Conservation (phyloP, 1,139 yeast species). For the Protomyces arabidopsidicola region DNA sequence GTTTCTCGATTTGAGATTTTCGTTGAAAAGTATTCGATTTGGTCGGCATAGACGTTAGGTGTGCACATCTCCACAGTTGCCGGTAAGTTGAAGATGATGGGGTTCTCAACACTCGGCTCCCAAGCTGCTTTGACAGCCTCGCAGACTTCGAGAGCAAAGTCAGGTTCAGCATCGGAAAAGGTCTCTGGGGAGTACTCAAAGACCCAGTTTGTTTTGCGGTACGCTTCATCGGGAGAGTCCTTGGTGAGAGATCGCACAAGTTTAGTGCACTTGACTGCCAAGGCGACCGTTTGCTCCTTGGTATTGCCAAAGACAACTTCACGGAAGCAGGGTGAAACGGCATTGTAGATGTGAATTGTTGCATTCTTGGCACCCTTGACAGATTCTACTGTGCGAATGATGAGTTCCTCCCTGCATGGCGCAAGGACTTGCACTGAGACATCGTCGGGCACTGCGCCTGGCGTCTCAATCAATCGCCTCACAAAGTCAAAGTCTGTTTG, state of each 20-base stretch:
- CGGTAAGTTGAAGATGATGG: constrained; percentile 91
- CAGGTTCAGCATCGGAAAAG: constrained; percentile 82
- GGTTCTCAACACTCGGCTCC: constrained; percentile 77
- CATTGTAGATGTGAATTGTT: constrained; percentile 83
- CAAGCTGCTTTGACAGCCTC: constrained; percentile 94
- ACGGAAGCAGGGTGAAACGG: constrained; percentile 86
- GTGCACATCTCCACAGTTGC: constrained; percentile 97
- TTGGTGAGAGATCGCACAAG: constrained; percentile 79
- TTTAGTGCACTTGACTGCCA: constrained; percentile 78
- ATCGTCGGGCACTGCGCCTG: constrained; percentile 62
- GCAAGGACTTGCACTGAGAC: constrained; percentile 87
- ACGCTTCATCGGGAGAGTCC: constrained; percentile 63
- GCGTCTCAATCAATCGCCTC: constrained; percentile 81
- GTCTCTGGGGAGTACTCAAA: constrained; percentile 95
- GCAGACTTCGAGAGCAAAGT: constrained; percentile 76
- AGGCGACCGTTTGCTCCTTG: constrained; percentile 67
- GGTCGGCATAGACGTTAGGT: constrained; percentile 95
- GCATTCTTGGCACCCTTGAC: constrained; percentile 86
- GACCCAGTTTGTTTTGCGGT: constrained; percentile 72
- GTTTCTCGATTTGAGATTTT: constrained; percentile 77
- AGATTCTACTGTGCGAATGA: constrained; percentile 82
- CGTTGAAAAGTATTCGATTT: constrained; percentile 80
- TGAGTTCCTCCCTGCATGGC: constrained; percentile 86
- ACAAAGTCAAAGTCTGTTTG: constrained; percentile 96
- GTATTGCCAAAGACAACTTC: constrained; percentile 86